These are phyloP conservation scores for Cadophora sp. DNA, from an alignment of 2,329 filamentous ascomycete species.

Conservation along the genomic window DNA sequence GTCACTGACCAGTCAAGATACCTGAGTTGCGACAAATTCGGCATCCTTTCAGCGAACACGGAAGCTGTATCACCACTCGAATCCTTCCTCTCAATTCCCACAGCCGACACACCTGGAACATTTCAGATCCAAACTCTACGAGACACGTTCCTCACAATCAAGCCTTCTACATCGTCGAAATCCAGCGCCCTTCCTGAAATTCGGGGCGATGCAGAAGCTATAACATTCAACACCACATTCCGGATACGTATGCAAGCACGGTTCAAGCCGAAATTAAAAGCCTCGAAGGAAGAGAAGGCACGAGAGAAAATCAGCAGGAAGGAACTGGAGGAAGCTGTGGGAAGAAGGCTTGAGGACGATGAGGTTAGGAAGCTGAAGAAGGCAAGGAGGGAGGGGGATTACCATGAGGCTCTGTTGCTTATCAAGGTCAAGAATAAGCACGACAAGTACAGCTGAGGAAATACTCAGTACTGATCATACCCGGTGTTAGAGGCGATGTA, in stretches of 20 bases:
- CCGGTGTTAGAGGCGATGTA: background rate
- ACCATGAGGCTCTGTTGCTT: conserved; percentile 85
- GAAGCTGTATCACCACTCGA: conserved; percentile 87
- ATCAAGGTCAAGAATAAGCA: conserved; percentile 92
- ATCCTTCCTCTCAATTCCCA: conserved; percentile 73
- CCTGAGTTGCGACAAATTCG: conserved; percentile 84
- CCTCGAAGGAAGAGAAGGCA: conserved; percentile 82
- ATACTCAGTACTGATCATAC: background rate
- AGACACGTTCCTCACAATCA: conserved; percentile 72
- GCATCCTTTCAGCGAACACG: conserved; percentile 75
- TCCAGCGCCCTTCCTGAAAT: conserved; percentile 64
- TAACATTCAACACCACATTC: conserved; percentile 73
- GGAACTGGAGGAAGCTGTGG: conserved; percentile 83
- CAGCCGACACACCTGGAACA: conserved; percentile 69
- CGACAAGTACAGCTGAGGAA: conserved; percentile 74
- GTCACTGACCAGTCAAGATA: conserved; percentile 60
- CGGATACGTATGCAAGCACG: conserved; percentile 92
- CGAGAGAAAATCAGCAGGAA: conserved; percentile 84
- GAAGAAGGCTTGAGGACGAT: conserved; percentile 78
- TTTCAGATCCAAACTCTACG: conserved; percentile 78
- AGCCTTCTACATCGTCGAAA: conserved; percentile 57
- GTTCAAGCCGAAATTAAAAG: conserved; percentile 85
- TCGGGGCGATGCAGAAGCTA: conserved; percentile 75
- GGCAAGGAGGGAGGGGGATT: conserved; percentile 85
- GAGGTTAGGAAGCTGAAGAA: conserved; percentile 85